Base-by-base conservation (phyloP, 2,329 filamentous ascomycete genomes). In the Cryphonectria japonica region DNA sequence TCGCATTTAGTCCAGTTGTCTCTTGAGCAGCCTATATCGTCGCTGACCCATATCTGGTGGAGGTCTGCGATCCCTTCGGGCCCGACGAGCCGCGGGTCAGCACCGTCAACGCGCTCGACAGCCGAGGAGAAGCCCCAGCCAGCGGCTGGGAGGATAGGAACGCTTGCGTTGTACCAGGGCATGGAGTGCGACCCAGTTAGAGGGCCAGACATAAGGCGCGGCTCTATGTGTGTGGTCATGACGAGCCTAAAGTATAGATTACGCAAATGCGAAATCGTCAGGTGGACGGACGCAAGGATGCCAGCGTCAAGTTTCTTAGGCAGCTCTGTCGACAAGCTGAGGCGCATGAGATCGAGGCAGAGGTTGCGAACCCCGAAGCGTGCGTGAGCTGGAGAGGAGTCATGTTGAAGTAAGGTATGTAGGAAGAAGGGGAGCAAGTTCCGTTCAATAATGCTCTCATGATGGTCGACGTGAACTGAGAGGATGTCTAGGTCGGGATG, bases 141-240 rank as follows among this genome's bases (percentile, higher is more conserved):
- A n/a, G 50, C 29, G 13, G 39, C 43, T 37, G 63, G 63, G 26
- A 66, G 13, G 26, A 66, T 37, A 34, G 63, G 63, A 6, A 66
- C 26, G n/a, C 61, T 69, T 8, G 68, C 62, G 61, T 66, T 69
- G 29, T 69, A 69, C 68, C 68, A 69, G 26, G 68, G 37, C 9
- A 16, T 19, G 13, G 68, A 29, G 5, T 39, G 52, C 26, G 61
- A 29, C 61, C 50, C 57, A 2, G 13, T 46, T 11, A 69, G 54
- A 4, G 68, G 62, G 8, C 68, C 68, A 6, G 39, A 46, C 68
- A 37, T 69, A 3, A 69, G 50, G 50, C 62, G 68, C 37, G 68
- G 62, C 19, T 69, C 68, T 8, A 37, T 37, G 26, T 64, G 46
- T 61, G 57, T 34, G 8, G 8, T 54, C n/a, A 50, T 37, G 39